A percentile compares a stretch with the other conserved stretches of the same genome.
Conservation (phyloP, 2,329 filamentous ascomycete species). For the Delphinella strobiligena region DNA sequence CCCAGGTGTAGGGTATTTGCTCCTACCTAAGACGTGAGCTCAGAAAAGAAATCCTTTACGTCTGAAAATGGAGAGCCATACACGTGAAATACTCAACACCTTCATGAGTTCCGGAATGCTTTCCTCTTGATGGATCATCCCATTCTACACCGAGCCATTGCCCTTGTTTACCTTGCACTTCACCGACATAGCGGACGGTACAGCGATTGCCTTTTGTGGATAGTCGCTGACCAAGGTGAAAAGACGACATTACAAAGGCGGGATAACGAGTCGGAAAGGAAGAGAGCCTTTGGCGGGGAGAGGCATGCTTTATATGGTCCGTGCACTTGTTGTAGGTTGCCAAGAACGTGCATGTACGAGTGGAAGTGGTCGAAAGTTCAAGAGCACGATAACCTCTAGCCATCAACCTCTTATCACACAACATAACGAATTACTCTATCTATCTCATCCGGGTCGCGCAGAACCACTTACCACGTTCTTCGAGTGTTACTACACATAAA, state of each 20-base stretch:
- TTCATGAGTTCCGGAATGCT: constrained; percentile 77
- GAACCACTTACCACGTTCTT: too few relatives aligned
- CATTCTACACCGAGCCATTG: constrained; percentile 93
- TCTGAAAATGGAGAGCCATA: constrained; percentile 30
- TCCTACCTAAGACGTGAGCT: constrained; percentile 38
- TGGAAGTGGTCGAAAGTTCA: too few relatives aligned
- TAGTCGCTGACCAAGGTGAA: constrained; percentile 58
- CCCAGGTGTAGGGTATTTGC: constrained; percentile 55
- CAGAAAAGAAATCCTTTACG: constrained; percentile 3
- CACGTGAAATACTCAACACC: constrained; percentile 74
- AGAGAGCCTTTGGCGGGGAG: too few relatives aligned
- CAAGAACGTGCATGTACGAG: too few relatives aligned
- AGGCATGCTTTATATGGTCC: too few relatives aligned
- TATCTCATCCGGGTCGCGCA: too few relatives aligned
- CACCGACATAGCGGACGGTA: constrained; percentile 73
- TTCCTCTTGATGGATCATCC: constrained; percentile 78
- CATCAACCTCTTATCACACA: too few relatives aligned
- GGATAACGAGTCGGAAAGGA: too few relatives aligned
- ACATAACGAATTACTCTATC: too few relatives aligned
- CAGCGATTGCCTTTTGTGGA: constrained; percentile 69
- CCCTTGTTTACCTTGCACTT: constrained; percentile 62
- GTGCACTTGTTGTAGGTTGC: too few relatives aligned
- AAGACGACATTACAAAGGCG: not conserved
- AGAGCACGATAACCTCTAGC: too few relatives aligned
- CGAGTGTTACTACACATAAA: too few relatives aligned